A percentile compares a stretch with the other conserved stretches of the same genome.
phyloP scores from a whole-genome alignment of 371 early-diverging fungal species.

The Haplosporangium sp. region DNA sequence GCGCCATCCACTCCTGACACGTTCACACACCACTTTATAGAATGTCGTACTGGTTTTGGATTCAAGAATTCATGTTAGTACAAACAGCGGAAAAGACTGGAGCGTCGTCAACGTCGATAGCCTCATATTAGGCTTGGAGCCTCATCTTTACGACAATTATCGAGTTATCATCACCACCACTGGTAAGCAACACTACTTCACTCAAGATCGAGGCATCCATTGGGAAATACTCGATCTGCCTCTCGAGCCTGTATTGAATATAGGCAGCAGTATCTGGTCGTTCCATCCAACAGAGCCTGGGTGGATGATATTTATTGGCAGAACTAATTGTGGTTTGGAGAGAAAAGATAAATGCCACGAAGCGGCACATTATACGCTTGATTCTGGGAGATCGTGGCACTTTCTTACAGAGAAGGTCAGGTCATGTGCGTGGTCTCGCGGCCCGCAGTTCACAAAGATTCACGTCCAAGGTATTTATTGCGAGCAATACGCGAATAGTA shows the following conservation, averaged over 20 bases:
- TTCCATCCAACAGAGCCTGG: slow-evolving; percentile 85
- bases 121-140: slow-evolving; percentile 65
- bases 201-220: slow-evolving; percentile 76
- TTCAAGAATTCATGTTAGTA: slow-evolving; percentile 69
- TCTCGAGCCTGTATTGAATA: slow-evolving; percentile 60
- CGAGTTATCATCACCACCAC: slow-evolving; percentile 73
- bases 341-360: slow-evolving; percentile 32
- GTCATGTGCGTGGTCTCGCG: slow-evolving; percentile 84
- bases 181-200: slow-evolving; percentile 66
- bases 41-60: slow-evolving; percentile 45
- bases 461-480: slow-evolving; percentile 74
- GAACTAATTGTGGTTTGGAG: slow-evolving; percentile 37
- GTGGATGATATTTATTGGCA: slow-evolving; percentile 84
- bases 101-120: slow-evolving; percentile 50
- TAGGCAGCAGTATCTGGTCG: slow-evolving; percentile 65
- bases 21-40: slow-evolving; percentile 1
- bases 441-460: slow-evolving; percentile 64
- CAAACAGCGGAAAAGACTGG: slow-evolving; percentile 85
- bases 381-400: slow-evolving; percentile 81
- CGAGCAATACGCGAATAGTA: slow-evolving; percentile 67
- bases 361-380: slow-evolving; percentile 76
- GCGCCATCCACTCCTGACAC: too few species aligned
- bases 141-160: slow-evolving; percentile 76
- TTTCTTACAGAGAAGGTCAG: slow-evolving; percentile 76
- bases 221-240: slow-evolving; percentile 71